Evolutionary conservation across 345 rosid genomes (phyloP).

Genomic region (Eucalyptus tenuipes): DNA sequence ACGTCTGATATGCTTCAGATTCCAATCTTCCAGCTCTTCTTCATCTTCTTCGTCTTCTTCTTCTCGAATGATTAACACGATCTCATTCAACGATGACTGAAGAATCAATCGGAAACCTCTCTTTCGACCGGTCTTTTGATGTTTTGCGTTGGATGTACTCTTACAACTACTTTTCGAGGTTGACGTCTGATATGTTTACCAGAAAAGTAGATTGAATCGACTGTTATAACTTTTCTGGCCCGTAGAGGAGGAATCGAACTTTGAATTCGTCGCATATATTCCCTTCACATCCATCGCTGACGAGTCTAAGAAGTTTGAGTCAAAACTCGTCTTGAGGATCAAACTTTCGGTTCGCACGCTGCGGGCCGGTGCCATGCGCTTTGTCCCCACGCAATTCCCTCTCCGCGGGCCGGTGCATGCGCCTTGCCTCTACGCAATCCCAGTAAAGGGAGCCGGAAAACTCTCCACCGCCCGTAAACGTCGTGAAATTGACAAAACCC

Average conservation of each 20-base stretch:
- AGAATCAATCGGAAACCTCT: background rate
- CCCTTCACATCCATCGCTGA: background rate
- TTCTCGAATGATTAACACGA: background rate
- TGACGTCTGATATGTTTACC: background rate
- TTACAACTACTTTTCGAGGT: background rate
- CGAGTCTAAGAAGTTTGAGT: background rate
- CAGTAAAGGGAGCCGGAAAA: background rate
- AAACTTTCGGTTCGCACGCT: background rate
- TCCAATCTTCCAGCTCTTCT: background rate
- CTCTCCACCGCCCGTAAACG: background rate
- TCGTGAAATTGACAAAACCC: background rate
- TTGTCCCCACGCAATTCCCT: background rate
- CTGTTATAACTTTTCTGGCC: background rate
- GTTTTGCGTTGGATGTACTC: background rate
- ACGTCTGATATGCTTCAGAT: background rate
- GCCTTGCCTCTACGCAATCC: background rate
- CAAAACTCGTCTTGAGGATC: background rate
- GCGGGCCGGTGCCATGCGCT: background rate
- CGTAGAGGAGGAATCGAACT: background rate
- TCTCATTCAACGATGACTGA: background rate
- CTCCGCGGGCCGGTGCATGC: background rate
- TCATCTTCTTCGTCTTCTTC: background rate
- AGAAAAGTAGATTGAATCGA: background rate
- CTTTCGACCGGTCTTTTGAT: background rate
- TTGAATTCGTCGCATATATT: background rate